Conservation (phyloP, 306 rosid genomes). For the Gastrolobium bilobum region DNA sequence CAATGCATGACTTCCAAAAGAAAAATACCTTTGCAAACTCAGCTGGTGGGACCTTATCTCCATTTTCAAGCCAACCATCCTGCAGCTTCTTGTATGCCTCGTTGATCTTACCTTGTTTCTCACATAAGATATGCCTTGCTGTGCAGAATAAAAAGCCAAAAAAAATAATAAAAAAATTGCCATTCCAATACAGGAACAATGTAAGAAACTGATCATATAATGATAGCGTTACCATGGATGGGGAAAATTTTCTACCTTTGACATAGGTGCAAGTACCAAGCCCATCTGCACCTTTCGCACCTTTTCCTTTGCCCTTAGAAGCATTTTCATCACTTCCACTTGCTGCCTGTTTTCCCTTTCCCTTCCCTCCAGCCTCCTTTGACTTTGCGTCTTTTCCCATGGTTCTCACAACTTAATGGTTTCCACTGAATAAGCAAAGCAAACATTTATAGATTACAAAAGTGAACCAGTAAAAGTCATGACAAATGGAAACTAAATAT, state of each 20-base stretch:
- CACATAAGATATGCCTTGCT: constrained; percentile 94
- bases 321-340: constrained; percentile 78
- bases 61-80: constrained; percentile 94
- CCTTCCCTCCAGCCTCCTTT: constrained; percentile 79
- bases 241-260: constrained; percentile 61
- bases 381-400: constrained; percentile 92
- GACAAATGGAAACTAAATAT: constrained; percentile 2
- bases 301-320: constrained; percentile 90
- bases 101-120: constrained; percentile 96
- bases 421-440: constrained; percentile 38
- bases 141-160: constrained; percentile 37
- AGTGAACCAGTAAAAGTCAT: constrained; percentile 7
- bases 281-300: constrained; percentile 80
- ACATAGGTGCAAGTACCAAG: constrained; percentile 99
- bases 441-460: constrained; percentile 16
- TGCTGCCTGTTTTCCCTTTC: constrained; percentile 87
- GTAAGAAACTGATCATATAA: constrained; percentile 1
- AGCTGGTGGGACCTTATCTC: constrained; percentile 94
- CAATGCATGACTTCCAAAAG: constrained; percentile 13
- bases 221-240: neutral
- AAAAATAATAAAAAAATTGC: neutral
- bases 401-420: constrained; percentile 42
- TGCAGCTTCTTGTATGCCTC: constrained; percentile 97
- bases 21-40: constrained; percentile 89
- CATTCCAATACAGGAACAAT: neutral